Evolutionary conservation across 2,329 filamentous ascomycete genomes (phyloP).

Genomic region (Graphilbum fragrans): DNA sequence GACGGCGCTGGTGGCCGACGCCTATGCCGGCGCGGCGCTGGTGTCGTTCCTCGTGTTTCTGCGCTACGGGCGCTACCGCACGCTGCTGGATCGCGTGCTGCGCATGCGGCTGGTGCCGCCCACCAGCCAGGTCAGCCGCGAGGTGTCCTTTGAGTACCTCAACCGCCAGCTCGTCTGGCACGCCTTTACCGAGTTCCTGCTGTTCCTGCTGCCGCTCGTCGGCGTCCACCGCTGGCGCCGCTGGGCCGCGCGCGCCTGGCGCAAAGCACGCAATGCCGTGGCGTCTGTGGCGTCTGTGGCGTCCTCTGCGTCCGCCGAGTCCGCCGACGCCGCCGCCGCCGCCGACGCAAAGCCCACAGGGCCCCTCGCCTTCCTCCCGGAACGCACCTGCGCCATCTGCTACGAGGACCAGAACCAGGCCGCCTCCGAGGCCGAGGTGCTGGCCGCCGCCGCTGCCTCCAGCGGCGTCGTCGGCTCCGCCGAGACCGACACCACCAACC

Average conservation of each 20-base stretch:
- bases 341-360: no score
- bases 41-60: conserved; percentile 84
- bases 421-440: conserved; percentile 61
- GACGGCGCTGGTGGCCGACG: conserved; percentile 56
- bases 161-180: conserved; percentile 98
- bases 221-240: conserved; percentile 87
- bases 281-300: neutral
- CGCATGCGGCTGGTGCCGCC: conserved; percentile 76
- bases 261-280: no score
- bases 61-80: conserved; percentile 81
- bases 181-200: conserved; percentile 97
- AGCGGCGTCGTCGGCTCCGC: conserved; percentile 77
- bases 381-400: conserved; percentile 92
- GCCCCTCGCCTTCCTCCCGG: conserved; percentile 76
- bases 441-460: conserved; percentile 54
- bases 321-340: conserved; percentile 21
- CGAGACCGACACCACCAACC: conserved; percentile 89
- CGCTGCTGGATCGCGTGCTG: conserved; percentile 73
- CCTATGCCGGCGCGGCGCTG: conserved; percentile 73
- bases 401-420: conserved; percentile 84
- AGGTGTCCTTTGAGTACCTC: conserved; percentile 94
- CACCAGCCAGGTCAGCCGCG: conserved; percentile 72
- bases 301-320: neutral
- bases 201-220: conserved; percentile 93
- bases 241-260: conserved; percentile 81